Conservation (phyloP, 768 basidiomycete genomes). For the Tricholomella constricta region DNA sequence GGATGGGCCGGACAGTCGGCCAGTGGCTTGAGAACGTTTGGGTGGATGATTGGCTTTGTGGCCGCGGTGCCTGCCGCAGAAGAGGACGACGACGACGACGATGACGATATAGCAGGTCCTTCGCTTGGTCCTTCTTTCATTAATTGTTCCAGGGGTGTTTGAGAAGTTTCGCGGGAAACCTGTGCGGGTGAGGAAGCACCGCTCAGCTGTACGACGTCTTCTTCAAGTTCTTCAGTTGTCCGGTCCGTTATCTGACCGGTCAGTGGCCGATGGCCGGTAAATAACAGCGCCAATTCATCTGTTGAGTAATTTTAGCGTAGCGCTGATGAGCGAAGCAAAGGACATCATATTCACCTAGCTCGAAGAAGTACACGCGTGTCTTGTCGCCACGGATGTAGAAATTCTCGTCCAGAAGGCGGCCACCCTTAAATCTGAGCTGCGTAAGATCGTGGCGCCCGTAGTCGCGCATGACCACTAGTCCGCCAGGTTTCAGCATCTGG, state of each 20-base stretch:
- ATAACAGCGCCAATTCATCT: conserved; percentile 82
- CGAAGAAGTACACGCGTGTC: conserved; percentile 97
- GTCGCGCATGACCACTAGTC: conserved; percentile 83
- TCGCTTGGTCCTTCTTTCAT: neutral
- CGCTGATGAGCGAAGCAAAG: neutral
- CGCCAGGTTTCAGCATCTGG: conserved; percentile 90
- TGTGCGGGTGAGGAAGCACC: conserved; percentile 3
- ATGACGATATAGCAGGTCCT: too few species aligned
- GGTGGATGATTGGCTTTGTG: conserved; percentile 30
- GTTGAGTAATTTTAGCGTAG: conserved; percentile 5
- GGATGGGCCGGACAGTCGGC: conserved; percentile 47
- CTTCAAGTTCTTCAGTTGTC: conserved; percentile 34
- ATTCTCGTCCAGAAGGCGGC: conserved; percentile 87
- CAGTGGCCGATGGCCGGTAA: conserved; percentile 60
- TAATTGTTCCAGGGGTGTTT: conserved; percentile 2
- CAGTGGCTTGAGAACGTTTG: conserved; percentile 38
- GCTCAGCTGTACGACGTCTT: conserved; percentile 30
- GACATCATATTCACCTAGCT: conserved; percentile 56
- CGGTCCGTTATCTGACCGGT: conserved; percentile 31
- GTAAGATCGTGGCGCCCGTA: conserved; percentile 96
- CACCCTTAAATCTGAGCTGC: conserved; percentile 88
- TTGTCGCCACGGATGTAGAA: conserved; percentile 97
- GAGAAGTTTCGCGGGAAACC: conserved; percentile 1
- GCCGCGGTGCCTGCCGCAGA: neutral
- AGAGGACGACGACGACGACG: too few species aligned